Conservation (phyloP, 1,139 yeast species). For the Candida labiduridarum region DNA sequence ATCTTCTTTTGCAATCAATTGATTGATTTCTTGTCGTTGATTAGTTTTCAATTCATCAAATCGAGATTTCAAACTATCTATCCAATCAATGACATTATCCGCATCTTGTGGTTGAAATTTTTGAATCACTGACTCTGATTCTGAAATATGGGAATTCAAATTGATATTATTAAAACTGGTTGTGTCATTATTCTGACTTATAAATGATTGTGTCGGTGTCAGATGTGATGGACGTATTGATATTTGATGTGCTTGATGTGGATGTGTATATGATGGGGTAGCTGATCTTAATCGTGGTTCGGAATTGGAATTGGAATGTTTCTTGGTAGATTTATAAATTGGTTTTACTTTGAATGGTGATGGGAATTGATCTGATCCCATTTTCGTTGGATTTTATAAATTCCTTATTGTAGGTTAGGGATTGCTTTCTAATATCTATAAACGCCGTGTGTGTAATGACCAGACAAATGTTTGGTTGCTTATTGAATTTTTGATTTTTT, state of each 20-base stretch:
- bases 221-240: slow-evolving; percentile 1
- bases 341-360: slow-evolving; percentile 18
- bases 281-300: not conserved
- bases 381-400: not conserved
- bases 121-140: not conserved
- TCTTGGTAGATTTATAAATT: slow-evolving; percentile 1
- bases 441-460: not conserved
- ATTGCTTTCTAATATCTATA: not conserved
- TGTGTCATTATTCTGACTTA: not conserved
- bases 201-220: slow-evolving; percentile 1
- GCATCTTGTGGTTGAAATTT: slow-evolving; percentile 11
- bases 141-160: not conserved
- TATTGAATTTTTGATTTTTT: not conserved
- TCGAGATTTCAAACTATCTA: slow-evolving; percentile 45
- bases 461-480: not conserved
- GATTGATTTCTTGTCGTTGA: slow-evolving; percentile 30
- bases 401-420: not conserved
- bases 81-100: slow-evolving; percentile 55
- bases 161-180: not conserved
- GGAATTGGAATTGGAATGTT: not conserved
- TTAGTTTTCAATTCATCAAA: slow-evolving; percentile 37
- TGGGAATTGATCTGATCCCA: slow-evolving; percentile 18
- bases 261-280: not conserved
- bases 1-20: slow-evolving; percentile 6
- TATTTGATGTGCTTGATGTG: not conserved